Percentiles rank a stretch among this genome's conserved stretches.
These are phyloP conservation scores for Lentinula lateritia DNA, from an alignment of 768 basidiomycete genomes.

Conservation along the genomic window DNA sequence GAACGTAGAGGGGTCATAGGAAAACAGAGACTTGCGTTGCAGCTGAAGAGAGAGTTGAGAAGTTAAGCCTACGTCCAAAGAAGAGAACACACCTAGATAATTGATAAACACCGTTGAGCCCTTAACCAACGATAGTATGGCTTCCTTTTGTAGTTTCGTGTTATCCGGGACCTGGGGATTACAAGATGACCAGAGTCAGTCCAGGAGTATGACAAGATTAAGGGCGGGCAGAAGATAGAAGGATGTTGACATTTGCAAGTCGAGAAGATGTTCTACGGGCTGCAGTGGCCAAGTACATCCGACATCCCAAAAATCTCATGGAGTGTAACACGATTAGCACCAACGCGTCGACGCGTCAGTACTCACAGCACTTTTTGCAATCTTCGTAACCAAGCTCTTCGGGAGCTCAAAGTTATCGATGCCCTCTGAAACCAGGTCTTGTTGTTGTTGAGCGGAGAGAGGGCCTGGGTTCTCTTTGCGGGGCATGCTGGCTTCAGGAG, in stretches of 20 bases:
- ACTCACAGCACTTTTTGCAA: constrained; percentile 79
- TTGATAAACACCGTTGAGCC: constrained; percentile 95
- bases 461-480: constrained; percentile 59
- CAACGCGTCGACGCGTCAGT: neutral
- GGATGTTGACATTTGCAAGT: no score
- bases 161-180: constrained; percentile 67
- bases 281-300: no score
- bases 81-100: constrained; percentile 66
- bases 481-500: constrained; percentile 41
- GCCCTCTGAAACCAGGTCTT: constrained; percentile 74
- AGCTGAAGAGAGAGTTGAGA: constrained; percentile 23
- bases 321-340: no score
- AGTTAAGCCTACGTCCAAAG: neutral
- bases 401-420: constrained; percentile 90
- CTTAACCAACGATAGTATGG: constrained; percentile 77
- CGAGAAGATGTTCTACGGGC: no score
- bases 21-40: constrained; percentile 36
- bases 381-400: constrained; percentile 73
- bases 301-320: no score
- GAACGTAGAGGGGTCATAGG: constrained; percentile 12
- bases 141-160: constrained; percentile 87
- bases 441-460: constrained; percentile 71
- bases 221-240: neutral
- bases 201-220: neutral
- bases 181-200: neutral